Base-by-base conservation (phyloP, 495 filamentous ascomycete genomes). In the Hypomontagnella submonticulosa region DNA sequence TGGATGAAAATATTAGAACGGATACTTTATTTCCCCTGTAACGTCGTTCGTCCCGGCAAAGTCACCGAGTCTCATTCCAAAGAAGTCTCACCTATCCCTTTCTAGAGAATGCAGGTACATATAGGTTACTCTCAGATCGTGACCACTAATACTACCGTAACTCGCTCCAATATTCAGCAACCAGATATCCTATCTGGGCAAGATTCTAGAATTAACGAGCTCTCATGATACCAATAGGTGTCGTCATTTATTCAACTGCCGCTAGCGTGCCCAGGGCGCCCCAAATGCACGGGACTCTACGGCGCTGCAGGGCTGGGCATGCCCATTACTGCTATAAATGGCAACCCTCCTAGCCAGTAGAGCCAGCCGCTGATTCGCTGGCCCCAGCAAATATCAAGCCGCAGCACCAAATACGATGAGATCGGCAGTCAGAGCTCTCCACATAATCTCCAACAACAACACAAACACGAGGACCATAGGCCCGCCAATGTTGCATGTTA, bases 361-460 rank as follows among this genome's bases (percentile, higher is more conserved):
- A 53, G 33, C 64, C 57, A 67, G 57, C 61, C 64, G 61, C 57
- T 32, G 40, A 16, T 44, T 42, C 33, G 38, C 51, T 27, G 40
- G 52, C 57, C 57, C 63, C 57, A 52, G 37, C n/a, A 47, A 13
- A 51, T 18, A 60, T 57, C 53, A 52, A 67, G 52, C 64, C 57
- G 53, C 64, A 58, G 58, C 58, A 43, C 58, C 32, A 72, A 63
- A 67, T 67, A 67, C 65, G 65, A 67, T 47, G 58, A 61, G 65
- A 81, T 69, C 66, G 52, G 67, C 55, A 53, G 49, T 60, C 18
- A 44, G 33, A 44, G 41, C 50, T 63, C 65, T 43, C 65, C 65
- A 63, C 65, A 37, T 56, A 37, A 49, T 34, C 54, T 43, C 49
- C 65, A 68, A 59, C 54, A 42, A 16, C 19, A 49, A 30, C 27